Conservation (phyloP, 495 filamentous ascomycete species). For the Penicillium desertorum region DNA sequence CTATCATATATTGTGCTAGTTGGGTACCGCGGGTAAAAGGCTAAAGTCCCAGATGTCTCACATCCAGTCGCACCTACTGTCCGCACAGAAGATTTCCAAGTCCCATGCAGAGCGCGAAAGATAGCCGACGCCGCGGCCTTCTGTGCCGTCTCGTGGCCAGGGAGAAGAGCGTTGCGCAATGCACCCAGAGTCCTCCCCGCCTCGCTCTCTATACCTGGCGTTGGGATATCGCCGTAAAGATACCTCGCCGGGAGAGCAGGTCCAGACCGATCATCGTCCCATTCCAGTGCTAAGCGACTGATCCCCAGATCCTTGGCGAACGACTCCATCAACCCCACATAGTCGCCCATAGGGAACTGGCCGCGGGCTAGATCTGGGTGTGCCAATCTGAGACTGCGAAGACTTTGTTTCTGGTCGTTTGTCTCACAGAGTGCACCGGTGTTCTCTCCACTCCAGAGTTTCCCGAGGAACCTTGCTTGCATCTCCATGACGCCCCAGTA, state of each 20-base stretch:
- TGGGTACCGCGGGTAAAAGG: slow-evolving; percentile 58
- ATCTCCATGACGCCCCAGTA: slow-evolving; percentile 89
- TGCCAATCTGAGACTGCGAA: slow-evolving; percentile 29
- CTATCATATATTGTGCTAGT: slow-evolving; percentile 23
- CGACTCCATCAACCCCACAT: slow-evolving; percentile 73
- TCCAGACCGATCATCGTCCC: slow-evolving; percentile 17
- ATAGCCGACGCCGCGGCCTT: slow-evolving; percentile 46
- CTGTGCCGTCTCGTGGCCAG: slow-evolving; percentile 4
- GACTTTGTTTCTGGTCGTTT: slow-evolving; percentile 24
- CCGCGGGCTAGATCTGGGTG: slow-evolving; percentile 43
- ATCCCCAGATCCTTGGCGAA: slow-evolving; percentile 56
- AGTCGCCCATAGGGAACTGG: slow-evolving; percentile 82
- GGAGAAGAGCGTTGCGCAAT: slow-evolving; percentile 19
- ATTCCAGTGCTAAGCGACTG: slow-evolving; percentile 14
- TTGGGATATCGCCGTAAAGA: slow-evolving; percentile 4
- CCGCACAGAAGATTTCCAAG: slow-evolving; percentile 60
- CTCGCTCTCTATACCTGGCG: not conserved
- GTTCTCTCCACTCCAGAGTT: slow-evolving; percentile 33
- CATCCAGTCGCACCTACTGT: slow-evolving; percentile 30
- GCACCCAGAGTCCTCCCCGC: slow-evolving; percentile 21
- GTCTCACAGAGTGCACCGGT: slow-evolving; percentile 1
- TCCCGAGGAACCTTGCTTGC: slow-evolving; percentile 68
- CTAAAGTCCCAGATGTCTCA: slow-evolving; percentile 50
- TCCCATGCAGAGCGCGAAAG: slow-evolving; percentile 72
- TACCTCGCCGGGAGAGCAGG: slow-evolving; percentile 44